Conservation (phyloP, 2,329 filamentous ascomycete genomes). For the Fusarium sp. region DNA sequence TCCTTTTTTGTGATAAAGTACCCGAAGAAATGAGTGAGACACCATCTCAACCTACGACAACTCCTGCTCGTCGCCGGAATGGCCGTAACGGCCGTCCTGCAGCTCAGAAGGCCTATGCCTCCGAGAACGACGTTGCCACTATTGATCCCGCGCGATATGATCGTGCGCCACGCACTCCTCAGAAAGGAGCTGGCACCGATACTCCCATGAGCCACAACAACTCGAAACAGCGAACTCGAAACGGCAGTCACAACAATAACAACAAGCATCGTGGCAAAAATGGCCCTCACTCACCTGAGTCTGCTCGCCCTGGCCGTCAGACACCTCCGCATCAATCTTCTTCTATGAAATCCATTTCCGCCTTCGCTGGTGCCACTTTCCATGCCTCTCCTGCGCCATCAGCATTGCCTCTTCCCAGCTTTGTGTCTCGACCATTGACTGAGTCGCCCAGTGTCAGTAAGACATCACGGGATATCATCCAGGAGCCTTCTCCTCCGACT, state of each 20-base stretch:
- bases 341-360: slow-evolving; percentile 61
- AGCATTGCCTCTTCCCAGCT: slow-evolving; percentile 89
- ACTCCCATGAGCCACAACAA: slow-evolving; percentile 48
- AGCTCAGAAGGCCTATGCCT: slow-evolving; percentile 67
- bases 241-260: slow-evolving; percentile 23
- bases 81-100: slow-evolving; percentile 56
- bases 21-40: slow-evolving; percentile 49
- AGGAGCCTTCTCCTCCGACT: slow-evolving; percentile 63
- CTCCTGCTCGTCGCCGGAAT: slow-evolving; percentile 52
- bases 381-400: slow-evolving; percentile 94
- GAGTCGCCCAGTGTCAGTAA: slow-evolving; percentile 63
- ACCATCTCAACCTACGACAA: slow-evolving; percentile 49
- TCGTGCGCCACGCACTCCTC: slow-evolving; percentile 59
- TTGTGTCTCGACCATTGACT: slow-evolving; percentile 79
- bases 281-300: slow-evolving; percentile 55
- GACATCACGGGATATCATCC: slow-evolving; percentile 51
- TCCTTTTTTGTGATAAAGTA: slow-evolving; percentile 2
- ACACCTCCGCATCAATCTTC: slow-evolving; percentile 57
- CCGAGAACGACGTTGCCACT: slow-evolving; percentile 62
- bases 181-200: slow-evolving; percentile 53
- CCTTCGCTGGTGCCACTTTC: slow-evolving; percentile 94
- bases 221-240: slow-evolving; percentile 48
- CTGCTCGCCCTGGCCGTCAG: slow-evolving; percentile 53
- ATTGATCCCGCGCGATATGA: slow-evolving; percentile 50
- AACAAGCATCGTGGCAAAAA: slow-evolving; percentile 48